These are phyloP conservation scores for Skeletonema menzelii DNA, from an alignment of 108 stramenopile species.

Conservation along the genomic window DNA sequence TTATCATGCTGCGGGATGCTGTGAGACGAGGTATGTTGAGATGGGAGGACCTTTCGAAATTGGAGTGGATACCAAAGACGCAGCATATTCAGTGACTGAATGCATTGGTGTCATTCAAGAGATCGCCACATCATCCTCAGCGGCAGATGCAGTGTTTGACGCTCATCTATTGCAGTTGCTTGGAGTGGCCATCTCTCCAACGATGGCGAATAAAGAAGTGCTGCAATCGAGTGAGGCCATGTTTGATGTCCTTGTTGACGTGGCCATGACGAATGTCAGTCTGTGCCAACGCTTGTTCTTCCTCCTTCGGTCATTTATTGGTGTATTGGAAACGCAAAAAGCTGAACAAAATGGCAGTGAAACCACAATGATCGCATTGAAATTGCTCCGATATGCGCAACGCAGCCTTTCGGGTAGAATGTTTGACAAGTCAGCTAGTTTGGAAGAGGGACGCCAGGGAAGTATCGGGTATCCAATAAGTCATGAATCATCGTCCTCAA, in stretches of 20 bases:
- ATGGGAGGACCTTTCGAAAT: constrained; percentile 30
- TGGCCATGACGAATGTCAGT: constrained; percentile 47
- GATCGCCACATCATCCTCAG: constrained; percentile 26
- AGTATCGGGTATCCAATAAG: constrained; percentile 35
- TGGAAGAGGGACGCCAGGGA: constrained; percentile 21
- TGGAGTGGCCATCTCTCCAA: constrained; percentile 34
- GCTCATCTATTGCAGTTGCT: constrained; percentile 42
- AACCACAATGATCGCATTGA: constrained; percentile 1
- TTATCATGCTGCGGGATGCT: constrained; percentile 38
- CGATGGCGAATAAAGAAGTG: constrained; percentile 7
- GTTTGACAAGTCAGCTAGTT: constrained; percentile 28
- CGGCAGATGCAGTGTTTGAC: constrained; percentile 41
- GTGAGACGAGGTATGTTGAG: constrained; percentile 25
- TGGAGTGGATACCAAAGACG: constrained; percentile 3
- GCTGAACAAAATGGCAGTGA: background rate
- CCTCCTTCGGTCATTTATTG: constrained; percentile 49
- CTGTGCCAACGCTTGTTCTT: constrained; percentile 59
- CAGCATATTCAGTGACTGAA: constrained; percentile 9
- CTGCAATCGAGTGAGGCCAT: constrained; percentile 22
- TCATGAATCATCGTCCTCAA: constrained; percentile 32
- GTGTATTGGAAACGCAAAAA: constrained; percentile 39
- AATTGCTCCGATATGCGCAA: constrained; percentile 35
- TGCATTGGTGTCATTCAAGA: constrained; percentile 20
- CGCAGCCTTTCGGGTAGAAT: constrained; percentile 37
- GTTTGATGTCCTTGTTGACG: constrained; percentile 42